Evolutionary conservation across 805 yeast genomes (phyloP), one percentile per base, ranked within the genome.

Genomic region (Zygoascus flipseniorum): DNA sequence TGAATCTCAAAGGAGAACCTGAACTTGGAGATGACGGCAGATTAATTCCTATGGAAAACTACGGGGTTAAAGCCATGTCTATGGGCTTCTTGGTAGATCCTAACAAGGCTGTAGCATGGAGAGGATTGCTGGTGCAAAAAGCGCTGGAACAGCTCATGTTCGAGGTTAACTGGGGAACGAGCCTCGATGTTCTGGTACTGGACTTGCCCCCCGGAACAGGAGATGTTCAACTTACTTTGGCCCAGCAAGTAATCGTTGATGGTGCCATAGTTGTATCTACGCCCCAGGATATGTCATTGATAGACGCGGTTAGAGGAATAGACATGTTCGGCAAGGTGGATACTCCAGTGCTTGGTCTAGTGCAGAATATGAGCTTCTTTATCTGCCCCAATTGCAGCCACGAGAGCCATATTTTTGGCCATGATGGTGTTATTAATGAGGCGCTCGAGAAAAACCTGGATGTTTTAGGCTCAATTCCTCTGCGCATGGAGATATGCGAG

Each of bases 191-290:
- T 20, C 70, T 88, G 48, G 83, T 88, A 1, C 72, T 88, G 10
- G 96, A 88, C 61, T 78, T 88, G 86, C 96, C 96, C 0, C 96
- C 96, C 0, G 96, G 96, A 2, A 88, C 96, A 0, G 96, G 96
- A 18, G 96, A 88, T 64, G 83, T 86, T 0, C 96, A 88, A 62
- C 72, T 88, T 52, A 85, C 95, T 0, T 73, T 88, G n/a, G 82
- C 89, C 28, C 96, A 88, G 66, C 85, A 82, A 60, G 65, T 85
- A n/a, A 75, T 76, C 47, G 79, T 88, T 0, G 85, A 82, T 60
- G 96, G 95, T 0, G 88, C 95, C 0, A 77, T 88, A 1, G 79
- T 88, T 41, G 95, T 88, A 1, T 81, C 89, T 0, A 88, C 96
- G 0, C 92, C 95, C 0, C 96, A 88, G 65, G 95, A 88, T 58